Percentiles rank a stretch among this genome's conserved stretches.
phyloP scores from a whole-genome alignment of 192 early-diverging fungal species.

The Coemansia sp. region DNA sequence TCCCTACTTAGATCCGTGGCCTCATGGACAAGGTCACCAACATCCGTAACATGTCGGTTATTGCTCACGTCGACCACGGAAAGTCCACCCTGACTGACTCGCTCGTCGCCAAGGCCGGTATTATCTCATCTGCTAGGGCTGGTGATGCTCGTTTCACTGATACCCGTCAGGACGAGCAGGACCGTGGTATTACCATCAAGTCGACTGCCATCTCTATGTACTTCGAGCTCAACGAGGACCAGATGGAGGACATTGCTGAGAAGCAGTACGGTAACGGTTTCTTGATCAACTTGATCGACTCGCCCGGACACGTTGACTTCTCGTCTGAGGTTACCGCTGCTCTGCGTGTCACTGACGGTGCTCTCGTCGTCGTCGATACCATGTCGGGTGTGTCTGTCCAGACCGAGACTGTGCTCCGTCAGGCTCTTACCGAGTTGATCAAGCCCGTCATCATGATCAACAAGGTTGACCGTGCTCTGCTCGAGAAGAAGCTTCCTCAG shows the following conservation, averaged over 20 bases:
- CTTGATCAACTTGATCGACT: constrained; percentile 99
- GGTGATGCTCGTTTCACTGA: constrained; percentile 97
- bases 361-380: constrained; percentile 95
- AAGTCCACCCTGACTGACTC: constrained; percentile 96
- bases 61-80: constrained; percentile 99
- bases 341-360: constrained; percentile 98
- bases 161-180: constrained; percentile 96
- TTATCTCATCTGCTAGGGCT: constrained; percentile 92
- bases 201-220: constrained; percentile 97
- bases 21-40: constrained; percentile 89
- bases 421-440: no score
- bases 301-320: constrained; percentile 98
- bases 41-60: constrained; percentile 99
- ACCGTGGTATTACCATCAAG: constrained; percentile 99
- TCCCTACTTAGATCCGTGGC: constrained; percentile 61
- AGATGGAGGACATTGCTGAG: constrained; percentile 82
- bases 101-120: constrained; percentile 96
- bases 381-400: constrained; percentile 97
- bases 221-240: constrained; percentile 86
- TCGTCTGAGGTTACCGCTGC: constrained; percentile 98
- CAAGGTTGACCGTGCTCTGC: no score
- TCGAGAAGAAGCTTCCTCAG: constrained; percentile 47
- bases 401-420: constrained; percentile 80
- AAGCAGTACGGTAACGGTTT: constrained; percentile 85
- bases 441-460: no score